phyloP scores from a whole-genome alignment of 345 rosid genomes.

The Populus deltoides region DNA sequence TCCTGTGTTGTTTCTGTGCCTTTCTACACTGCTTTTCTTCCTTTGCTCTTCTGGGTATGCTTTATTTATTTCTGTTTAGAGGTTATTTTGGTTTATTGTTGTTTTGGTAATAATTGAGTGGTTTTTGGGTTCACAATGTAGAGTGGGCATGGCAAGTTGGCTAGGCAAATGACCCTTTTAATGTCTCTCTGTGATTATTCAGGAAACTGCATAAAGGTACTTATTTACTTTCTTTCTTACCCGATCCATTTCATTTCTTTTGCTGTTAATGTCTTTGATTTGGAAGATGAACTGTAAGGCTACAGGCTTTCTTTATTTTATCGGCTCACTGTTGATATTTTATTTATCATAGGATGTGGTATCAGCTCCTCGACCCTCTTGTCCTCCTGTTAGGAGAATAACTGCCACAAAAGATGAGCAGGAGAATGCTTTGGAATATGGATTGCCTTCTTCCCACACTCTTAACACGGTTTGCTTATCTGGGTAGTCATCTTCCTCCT shows the following conservation, averaged over 20 bases:
- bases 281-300: neutral
- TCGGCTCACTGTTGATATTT: neutral
- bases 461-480: constrained; percentile 89
- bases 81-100: constrained; percentile 1
- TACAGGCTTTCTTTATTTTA: neutral
- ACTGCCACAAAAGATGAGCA: constrained; percentile 90
- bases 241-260: neutral
- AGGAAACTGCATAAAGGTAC: constrained; percentile 86
- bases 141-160: constrained; percentile 98
- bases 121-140: constrained; percentile 29
- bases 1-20: constrained; percentile 98
- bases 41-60: constrained; percentile 93
- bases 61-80: neutral
- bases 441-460: constrained; percentile 97
- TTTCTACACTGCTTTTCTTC: constrained; percentile 93
- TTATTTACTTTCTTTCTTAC: neutral
- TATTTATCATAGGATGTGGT: constrained; percentile 61
- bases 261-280: neutral
- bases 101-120: neutral
- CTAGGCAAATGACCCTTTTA: constrained; percentile 94
- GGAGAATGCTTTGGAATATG: constrained; percentile 96
- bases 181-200: constrained; percentile 93
- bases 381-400: constrained; percentile 86
- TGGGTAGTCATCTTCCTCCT: constrained; percentile 54
- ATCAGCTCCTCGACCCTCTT: constrained; percentile 92